A percentile compares a stretch with the other conserved stretches of the same genome.
phyloP scores from a whole-genome alignment of 2,329 filamentous ascomycete species.

The Sporothrix schenckii region DNA sequence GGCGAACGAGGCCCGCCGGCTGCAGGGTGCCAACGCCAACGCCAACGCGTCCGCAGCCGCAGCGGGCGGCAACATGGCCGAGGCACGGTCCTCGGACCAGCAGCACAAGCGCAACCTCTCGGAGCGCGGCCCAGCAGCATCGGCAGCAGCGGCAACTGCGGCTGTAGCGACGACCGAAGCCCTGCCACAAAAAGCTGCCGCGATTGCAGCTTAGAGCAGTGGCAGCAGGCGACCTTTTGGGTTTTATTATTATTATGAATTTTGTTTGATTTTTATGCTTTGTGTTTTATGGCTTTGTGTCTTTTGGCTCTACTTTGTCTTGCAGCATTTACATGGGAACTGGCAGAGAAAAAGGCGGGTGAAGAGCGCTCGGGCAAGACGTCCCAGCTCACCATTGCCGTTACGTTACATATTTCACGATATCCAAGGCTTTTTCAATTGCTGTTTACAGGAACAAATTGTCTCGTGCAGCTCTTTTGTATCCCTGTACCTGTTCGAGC shows the following conservation, averaged over 20 bases:
- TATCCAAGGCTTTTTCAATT: slow-evolving; percentile 8
- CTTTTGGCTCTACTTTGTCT: not conserved
- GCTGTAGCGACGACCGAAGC: not conserved
- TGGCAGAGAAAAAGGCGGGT: not conserved
- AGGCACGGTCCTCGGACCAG: slow-evolving; percentile 40
- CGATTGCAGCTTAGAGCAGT: slow-evolving; percentile 16
- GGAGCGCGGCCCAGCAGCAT: slow-evolving; percentile 39
- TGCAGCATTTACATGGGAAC: slow-evolving; percentile 10
- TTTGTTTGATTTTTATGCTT: not conserved
- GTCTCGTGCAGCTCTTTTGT: not conserved
- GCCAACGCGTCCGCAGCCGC: slow-evolving; percentile 46
- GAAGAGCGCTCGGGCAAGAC: not conserved
- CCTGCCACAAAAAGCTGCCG: slow-evolving; percentile 12
- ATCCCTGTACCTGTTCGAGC: not conserved
- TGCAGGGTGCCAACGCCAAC: slow-evolving; percentile 17
- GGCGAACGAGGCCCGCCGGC: slow-evolving; percentile 21
- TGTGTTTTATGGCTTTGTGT: not conserved
- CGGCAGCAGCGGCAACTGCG: not conserved
- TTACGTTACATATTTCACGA: slow-evolving; percentile 8
- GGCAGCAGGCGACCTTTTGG: not conserved
- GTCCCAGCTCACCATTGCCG: slow-evolving; percentile 9
- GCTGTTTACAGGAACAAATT: not conserved
- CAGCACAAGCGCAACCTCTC: slow-evolving; percentile 38
- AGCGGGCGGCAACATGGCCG: slow-evolving; percentile 52
- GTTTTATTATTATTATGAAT: not conserved